Evolutionary conservation across 2,329 filamentous ascomycete species (phyloP), one percentile per base, ranked within the genome.

Genomic region (Tympanopsis confertula): DNA sequence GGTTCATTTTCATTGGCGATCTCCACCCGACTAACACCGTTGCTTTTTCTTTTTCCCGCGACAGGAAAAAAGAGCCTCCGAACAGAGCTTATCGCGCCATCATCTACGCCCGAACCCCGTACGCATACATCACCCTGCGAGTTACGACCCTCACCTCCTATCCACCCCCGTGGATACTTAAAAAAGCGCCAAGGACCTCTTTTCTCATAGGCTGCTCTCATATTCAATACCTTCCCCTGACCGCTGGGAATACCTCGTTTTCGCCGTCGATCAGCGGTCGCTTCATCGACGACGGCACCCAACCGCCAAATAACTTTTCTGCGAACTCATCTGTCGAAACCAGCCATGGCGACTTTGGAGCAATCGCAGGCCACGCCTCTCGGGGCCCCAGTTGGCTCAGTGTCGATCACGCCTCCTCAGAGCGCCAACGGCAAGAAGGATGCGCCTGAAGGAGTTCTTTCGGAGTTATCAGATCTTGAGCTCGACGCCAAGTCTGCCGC

Each of bases 341-440:
- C n/a, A 10, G 24, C 10, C 24, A 28, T 28, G 45, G 47, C 51
- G 37, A 43, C 48, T 38, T 41, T 56, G 40, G 53, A 59, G 39
- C 51, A 55, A 43, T 46, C 54, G 29, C 41, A 44, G 33, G 39
- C 50, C 39, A 49, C 51, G 19, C 43, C 46, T 18, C 46, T 52
- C 39, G 47, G 44, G 32, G 22, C 22, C 22, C 7, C 7, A 10
- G 22, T n/a, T 26, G 50, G 51, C 26, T 48, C 54, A 24, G 50
- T 51, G 14, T 61, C 59, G 20, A 61, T 62, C 20, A 63, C 59
- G 38, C 59, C 59, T 22, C 59, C 59, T 30, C 56, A 59, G 28
- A 63, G 59, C 45, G 55, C 57, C 42, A 57, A 62, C 47, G 59
- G 59, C 39, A 59, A 58, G 48, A 65, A 63, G 44, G 56, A 62